Percentiles rank a stretch among this genome's conserved stretches.
These are phyloP conservation scores for Acanthochlamys bracteata DNA, from an alignment of 106 monocot species.

Conservation along the genomic window DNA sequence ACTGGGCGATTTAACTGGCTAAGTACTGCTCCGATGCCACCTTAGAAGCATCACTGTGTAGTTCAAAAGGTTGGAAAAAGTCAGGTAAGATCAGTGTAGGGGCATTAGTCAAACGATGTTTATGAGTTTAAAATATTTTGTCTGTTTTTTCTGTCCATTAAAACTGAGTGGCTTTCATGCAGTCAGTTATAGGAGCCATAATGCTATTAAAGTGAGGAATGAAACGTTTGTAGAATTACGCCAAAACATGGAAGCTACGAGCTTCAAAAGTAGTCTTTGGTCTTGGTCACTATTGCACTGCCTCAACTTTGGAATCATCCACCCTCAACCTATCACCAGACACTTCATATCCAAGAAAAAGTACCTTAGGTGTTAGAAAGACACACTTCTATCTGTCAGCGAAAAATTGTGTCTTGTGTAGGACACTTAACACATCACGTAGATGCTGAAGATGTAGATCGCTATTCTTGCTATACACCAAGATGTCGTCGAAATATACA, in stretches of 20 bases:
- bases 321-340: background rate
- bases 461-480: background rate
- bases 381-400: background rate
- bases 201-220: slow-evolving; percentile 7
- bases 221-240: slow-evolving; percentile 14
- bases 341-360: slow-evolving; percentile 8
- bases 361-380: background rate
- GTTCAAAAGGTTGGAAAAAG: background rate
- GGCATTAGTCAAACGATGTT: too few species aligned
- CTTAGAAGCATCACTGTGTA: slow-evolving; percentile 1
- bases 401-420: background rate
- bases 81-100: background rate
- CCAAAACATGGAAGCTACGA: slow-evolving; percentile 9
- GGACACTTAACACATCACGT: background rate
- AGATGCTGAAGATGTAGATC: slow-evolving; percentile 2
- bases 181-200: slow-evolving; percentile 2
- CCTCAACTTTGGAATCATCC: background rate
- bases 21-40: slow-evolving; percentile 1
- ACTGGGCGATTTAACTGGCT: background rate
- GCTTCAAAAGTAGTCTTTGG: background rate
- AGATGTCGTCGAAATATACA: slow-evolving; percentile 13
- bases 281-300: background rate
- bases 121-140: too few species aligned
- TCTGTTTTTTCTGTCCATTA: too few species aligned
- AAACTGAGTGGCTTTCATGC: background rate